phyloP scores from a whole-genome alignment of 495 filamentous ascomycete species.

The Podospora didyma region DNA sequence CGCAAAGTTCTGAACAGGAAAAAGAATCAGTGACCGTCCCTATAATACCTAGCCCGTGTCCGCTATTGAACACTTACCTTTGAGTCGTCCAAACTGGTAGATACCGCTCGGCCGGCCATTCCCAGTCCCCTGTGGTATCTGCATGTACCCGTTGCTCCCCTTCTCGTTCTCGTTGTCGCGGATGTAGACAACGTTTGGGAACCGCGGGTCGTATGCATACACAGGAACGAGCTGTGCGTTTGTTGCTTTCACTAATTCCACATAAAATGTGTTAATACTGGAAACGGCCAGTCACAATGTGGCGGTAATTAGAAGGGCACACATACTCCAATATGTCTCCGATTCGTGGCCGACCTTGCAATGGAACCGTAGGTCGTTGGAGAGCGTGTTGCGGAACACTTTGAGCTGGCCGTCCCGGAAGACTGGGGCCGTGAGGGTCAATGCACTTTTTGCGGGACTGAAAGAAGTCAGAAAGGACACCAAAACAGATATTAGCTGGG shows the following conservation, averaged over 20 bases:
- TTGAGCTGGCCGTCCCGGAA: conserved; percentile 28
- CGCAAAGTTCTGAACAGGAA: conserved; percentile 21
- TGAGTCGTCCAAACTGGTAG: conserved; percentile 25
- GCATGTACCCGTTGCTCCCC: conserved; percentile 13
- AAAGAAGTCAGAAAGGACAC: neutral
- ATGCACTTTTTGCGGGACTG: conserved; percentile 26
- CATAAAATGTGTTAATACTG: too few relatives aligned
- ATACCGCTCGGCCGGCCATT: conserved; percentile 24
- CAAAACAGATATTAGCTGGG: neutral
- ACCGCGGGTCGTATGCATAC: conserved; percentile 30
- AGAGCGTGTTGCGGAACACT: conserved; percentile 28
- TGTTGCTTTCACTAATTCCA: conserved; percentile 31
- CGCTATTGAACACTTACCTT: conserved; percentile 8
- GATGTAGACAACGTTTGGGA: conserved; percentile 29
- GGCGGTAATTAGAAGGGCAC: too few relatives aligned
- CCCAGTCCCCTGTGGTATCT: conserved; percentile 5
- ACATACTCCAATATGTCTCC: conserved; percentile 34
- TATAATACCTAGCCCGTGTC: neutral
- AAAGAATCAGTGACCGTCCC: neutral
- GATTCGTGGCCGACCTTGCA: conserved; percentile 27
- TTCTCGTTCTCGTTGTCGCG: conserved; percentile 28
- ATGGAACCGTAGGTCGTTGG: conserved; percentile 28
- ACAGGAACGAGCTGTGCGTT: conserved; percentile 34
- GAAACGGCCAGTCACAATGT: too few relatives aligned
- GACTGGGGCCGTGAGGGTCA: conserved; percentile 17